These are phyloP conservation scores for Cyberlindnera bimundalis DNA, from an alignment of 805 yeast species.

Conservation along the genomic window DNA sequence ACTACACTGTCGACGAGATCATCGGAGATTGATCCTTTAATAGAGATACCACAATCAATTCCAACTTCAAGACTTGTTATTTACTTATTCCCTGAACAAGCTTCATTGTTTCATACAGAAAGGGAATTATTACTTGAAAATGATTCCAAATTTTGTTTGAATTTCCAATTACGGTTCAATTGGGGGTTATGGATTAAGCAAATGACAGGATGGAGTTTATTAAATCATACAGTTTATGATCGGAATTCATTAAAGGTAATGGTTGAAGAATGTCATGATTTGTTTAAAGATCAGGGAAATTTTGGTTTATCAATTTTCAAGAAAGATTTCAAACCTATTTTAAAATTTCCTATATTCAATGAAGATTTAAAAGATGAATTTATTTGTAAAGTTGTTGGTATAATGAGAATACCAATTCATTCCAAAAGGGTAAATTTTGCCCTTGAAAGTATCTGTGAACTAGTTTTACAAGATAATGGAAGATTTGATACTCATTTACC, in stretches of 20 bases:
- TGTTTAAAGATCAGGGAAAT: neutral
- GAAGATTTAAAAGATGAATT: too few species aligned
- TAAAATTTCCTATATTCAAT: neutral
- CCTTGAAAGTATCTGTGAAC: slow-evolving; percentile 1
- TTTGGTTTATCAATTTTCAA: slow-evolving; percentile 1
- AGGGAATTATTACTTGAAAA: slow-evolving; percentile 1
- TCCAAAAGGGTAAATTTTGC: neutral
- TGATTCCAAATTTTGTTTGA: neutral
- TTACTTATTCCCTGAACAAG: slow-evolving; percentile 10
- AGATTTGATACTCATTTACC: slow-evolving; percentile 1
- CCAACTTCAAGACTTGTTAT: slow-evolving; percentile 9
- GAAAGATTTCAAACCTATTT: neutral
- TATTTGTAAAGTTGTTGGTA: slow-evolving; percentile 2
- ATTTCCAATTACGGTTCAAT: neutral
- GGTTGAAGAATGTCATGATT: neutral
- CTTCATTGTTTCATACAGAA: slow-evolving; percentile 4
- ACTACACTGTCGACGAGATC: neutral
- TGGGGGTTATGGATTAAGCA: slow-evolving; percentile 8
- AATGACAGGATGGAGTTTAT: too few species aligned
- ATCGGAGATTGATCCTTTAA: neutral
- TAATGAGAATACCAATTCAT: slow-evolving; percentile 3
- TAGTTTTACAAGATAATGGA: slow-evolving; percentile 7
- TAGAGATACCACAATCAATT: neutral
- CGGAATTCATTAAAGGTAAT: neutral
- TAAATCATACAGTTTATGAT: neutral